These are phyloP conservation scores for Bombardia bombarda DNA, from an alignment of 495 filamentous ascomycete genomes.

Conservation along the genomic window DNA sequence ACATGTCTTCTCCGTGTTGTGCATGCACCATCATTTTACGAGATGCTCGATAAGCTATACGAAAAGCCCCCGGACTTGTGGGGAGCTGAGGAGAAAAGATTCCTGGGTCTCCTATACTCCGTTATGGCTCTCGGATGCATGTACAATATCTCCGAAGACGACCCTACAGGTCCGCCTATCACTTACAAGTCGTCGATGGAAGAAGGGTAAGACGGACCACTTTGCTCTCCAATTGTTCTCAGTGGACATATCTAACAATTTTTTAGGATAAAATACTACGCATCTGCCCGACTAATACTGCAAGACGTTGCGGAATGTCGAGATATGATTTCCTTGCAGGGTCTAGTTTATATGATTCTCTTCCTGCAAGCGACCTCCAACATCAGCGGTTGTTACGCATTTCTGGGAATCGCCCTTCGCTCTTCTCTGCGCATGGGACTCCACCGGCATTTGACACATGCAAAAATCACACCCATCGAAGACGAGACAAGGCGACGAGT, in stretches of 20 bases:
- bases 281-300: conserved; percentile 60
- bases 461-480: conserved; percentile 77
- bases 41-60: conserved; percentile 71
- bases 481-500: conserved; percentile 74
- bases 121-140: conserved; percentile 82
- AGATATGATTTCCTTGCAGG: conserved; percentile 77
- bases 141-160: conserved; percentile 53
- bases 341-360: conserved; percentile 84
- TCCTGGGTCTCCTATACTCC: conserved; percentile 75
- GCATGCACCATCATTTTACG: conserved; percentile 81
- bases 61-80: conserved; percentile 60
- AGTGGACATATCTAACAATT: conserved; percentile 1
- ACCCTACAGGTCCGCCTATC: conserved; percentile 15
- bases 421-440: conserved; percentile 81
- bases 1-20: conserved; percentile 77
- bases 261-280: conserved; percentile 76
- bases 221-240: background rate
- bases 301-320: conserved; percentile 88
- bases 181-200: conserved; percentile 65
- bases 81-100: conserved; percentile 67
- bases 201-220: conserved; percentile 54
- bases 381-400: conserved; percentile 87
- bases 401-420: conserved; percentile 81
- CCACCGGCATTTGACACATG: conserved; percentile 64
- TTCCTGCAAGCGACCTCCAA: conserved; percentile 90